These are phyloP conservation scores for Datura wrightii DNA, from an alignment of 257 asterid species.

Conservation along the genomic window DNA sequence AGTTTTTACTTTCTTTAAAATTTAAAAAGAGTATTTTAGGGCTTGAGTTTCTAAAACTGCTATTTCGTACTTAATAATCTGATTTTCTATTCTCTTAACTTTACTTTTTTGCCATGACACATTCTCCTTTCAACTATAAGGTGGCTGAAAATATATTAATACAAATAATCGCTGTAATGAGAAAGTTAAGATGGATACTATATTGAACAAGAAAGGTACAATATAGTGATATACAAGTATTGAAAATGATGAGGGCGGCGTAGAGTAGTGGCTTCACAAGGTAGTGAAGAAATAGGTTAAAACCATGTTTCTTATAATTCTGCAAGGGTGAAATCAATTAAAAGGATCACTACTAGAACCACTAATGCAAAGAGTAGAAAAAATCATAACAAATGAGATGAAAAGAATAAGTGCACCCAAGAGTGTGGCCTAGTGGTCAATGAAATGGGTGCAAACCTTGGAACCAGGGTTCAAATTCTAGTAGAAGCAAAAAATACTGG, in stretches of 20 bases:
- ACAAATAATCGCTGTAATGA: background rate
- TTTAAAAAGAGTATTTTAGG: background rate
- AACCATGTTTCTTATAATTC: background rate
- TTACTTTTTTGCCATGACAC: background rate
- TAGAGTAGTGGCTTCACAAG: constrained; percentile 7
- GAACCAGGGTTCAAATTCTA: background rate
- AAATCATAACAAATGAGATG: background rate
- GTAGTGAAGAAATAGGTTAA: constrained; percentile 6
- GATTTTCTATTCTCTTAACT: background rate
- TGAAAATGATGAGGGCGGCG: background rate
- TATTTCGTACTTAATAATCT: background rate
- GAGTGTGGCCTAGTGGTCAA: background rate
- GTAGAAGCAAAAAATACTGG: background rate
- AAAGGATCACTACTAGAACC: background rate
- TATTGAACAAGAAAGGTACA: constrained; percentile 5
- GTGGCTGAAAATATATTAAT: background rate
- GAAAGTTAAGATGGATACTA: constrained; percentile 18
- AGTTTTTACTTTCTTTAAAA: background rate
- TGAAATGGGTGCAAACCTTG: background rate
- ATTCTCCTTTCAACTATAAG: background rate
- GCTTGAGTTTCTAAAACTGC: background rate
- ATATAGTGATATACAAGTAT: background rate
- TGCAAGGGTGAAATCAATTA: background rate
- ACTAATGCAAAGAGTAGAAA: background rate
- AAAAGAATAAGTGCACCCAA: background rate